Evolutionary conservation across 2,329 filamentous ascomycete species (phyloP).

Genomic region (Alternaria burnsii): DNA sequence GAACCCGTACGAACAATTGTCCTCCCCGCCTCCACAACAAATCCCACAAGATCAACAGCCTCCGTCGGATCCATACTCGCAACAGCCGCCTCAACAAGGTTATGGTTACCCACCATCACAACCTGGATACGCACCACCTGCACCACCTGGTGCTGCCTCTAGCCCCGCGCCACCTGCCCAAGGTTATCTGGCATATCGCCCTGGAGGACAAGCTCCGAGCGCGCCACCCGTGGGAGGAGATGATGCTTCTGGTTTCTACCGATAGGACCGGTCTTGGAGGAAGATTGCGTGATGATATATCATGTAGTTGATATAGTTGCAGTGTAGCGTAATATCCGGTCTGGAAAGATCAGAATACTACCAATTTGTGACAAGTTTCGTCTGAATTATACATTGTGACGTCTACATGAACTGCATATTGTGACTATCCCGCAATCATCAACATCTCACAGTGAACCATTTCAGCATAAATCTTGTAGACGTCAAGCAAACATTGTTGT

Average conservation of each 20-base stretch:
- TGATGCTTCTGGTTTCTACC: conserved; percentile 39
- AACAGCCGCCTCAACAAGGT: conserved; percentile 35
- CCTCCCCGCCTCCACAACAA: conserved; percentile 38
- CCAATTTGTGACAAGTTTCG: neutral
- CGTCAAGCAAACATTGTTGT: neutral
- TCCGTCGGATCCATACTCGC: conserved; percentile 41
- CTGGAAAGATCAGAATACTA: neutral
- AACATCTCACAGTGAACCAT: neutral
- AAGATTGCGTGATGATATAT: neutral
- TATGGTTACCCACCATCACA: conserved; percentile 46
- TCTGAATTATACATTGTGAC: neutral
- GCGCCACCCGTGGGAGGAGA: conserved; percentile 44
- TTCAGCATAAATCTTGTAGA: neutral
- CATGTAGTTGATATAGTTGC: conserved; percentile 2
- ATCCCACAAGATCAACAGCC: conserved; percentile 33
- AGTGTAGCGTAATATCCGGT: neutral
- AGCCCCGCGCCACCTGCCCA: conserved; percentile 38
- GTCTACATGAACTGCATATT: neutral
- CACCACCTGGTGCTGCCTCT: conserved; percentile 33
- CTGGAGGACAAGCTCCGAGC: conserved; percentile 42
- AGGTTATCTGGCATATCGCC: conserved; percentile 46
- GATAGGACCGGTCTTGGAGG: conserved; percentile 22
- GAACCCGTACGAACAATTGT: conserved; percentile 40
- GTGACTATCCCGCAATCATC: neutral
- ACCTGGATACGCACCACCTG: conserved; percentile 44